Percentiles rank a stretch among this genome's conserved stretches.
These are phyloP conservation scores for Cutaneotrichosporon sp. DNA, from an alignment of 1,284 basidiomycete species.

Conservation along the genomic window DNA sequence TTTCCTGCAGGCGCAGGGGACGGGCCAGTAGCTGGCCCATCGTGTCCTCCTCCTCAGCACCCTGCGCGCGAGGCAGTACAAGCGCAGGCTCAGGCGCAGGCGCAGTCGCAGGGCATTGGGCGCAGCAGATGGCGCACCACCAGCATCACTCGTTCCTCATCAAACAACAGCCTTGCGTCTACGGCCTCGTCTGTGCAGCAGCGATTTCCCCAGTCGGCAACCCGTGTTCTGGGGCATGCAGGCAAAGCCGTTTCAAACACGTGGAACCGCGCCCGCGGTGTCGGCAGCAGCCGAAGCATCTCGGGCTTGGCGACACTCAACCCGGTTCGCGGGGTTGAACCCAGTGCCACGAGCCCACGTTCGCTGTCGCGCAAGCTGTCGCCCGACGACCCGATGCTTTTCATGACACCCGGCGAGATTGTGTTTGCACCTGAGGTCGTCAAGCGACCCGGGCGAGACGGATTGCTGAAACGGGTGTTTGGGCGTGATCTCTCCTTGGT, in stretches of 20 bases:
- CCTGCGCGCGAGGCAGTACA: conserved; percentile 28
- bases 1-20: conserved; percentile 22
- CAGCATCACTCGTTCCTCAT: conserved; percentile 32
- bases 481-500: conserved; percentile 34
- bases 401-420: conserved; percentile 12
- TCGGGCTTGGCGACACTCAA: conserved; percentile 16
- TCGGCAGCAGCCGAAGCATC: conserved; percentile 38
- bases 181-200: conserved; percentile 20
- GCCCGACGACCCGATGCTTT: conserved; percentile 11
- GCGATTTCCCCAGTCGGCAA: conserved; percentile 32
- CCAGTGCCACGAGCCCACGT: conserved; percentile 9
- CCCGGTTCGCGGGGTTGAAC: conserved; percentile 4
- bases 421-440: conserved; percentile 22
- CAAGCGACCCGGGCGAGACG: conserved; percentile 18
- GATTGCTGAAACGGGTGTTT: conserved; percentile 30
- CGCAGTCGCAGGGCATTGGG: conserved; percentile 33
- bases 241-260: conserved; percentile 41
- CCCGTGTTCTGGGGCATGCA: conserved; percentile 36
- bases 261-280: conserved; percentile 39
- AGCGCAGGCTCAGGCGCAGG: conserved; percentile 29
- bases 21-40: conserved; percentile 7
- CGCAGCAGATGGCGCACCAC: conserved; percentile 23
- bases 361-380: conserved; percentile 16
- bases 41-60: conserved; percentile 16
- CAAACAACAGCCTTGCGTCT: conserved; percentile 23